Base-by-base conservation (phyloP, 257 asterid genomes). In the Fraxinus americana region DNA sequence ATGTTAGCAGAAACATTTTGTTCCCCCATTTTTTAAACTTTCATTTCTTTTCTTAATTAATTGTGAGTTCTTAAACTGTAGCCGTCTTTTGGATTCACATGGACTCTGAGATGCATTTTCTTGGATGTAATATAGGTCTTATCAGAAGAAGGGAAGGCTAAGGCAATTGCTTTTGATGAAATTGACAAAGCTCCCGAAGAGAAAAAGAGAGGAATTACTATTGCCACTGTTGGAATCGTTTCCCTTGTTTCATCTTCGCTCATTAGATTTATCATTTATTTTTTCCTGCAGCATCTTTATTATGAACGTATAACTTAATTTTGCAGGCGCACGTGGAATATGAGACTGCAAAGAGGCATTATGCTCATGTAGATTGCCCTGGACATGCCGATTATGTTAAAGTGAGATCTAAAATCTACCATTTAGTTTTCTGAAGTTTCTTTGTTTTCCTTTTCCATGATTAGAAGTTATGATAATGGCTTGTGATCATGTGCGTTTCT, bases 181-280 rank as follows among this genome's bases (percentile, higher is more conserved):
- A 95, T 92, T 50, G 99, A 95, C 81, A 92, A 95, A 83, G 99
- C 99, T 71, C 99, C 99, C 25, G 99, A 95, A 81, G 99, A 95
- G 92, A 92, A 88, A 79, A 94, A 91, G 83, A 91, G 99, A 82
- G 99, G 99, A 80, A 94, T 94, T 81, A 94, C 99, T 10, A 94
- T 94, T 75, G 95, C 99, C 23, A 89, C 99, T 85, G 99, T 94
- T 41, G 38, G 92, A 7, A 63, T 73, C 39, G 43, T 73, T 66
- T 73, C 36, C 70, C 14, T 12, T 68, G 52, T 29, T 21, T 65
- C 16, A n/a, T 39, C 70, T 21, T 30, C 69, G 65, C 66, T 71
- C 29, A 13, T 41, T 74, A 41, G 3, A 30, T 25, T 10, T 63
- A 52, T 32, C 29, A 39, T 38, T 16, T 71, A 63, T 25, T 73